Percentiles rank a stretch among this genome's conserved stretches.
These are phyloP conservation scores for Fagopyrum esculentum DNA, from an alignment of 148 eudicot genomes.

Conservation along the genomic window DNA sequence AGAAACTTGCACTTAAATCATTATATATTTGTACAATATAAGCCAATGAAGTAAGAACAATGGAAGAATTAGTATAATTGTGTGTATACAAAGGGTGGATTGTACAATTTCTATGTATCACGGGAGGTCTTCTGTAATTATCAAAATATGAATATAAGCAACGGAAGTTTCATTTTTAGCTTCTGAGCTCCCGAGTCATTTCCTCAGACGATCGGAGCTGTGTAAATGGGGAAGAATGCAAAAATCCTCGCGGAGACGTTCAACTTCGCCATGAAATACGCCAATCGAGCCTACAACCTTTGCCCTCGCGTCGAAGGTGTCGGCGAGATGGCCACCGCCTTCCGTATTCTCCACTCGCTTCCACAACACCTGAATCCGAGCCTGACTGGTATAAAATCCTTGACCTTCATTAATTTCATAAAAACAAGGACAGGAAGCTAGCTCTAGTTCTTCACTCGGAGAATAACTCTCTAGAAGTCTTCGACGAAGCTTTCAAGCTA, in stretches of 20 bases:
- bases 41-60: too few relatives aligned
- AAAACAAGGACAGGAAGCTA: constrained; percentile 55
- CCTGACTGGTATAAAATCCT: constrained; percentile 47
- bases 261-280: constrained; percentile 46
- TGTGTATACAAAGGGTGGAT: background rate
- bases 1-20: too few relatives aligned
- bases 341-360: constrained; percentile 37
- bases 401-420: constrained; percentile 34
- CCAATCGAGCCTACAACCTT: constrained; percentile 37
- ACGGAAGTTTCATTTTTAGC: background rate
- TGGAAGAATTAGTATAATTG: background rate
- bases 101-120: background rate
- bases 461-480: constrained; percentile 37
- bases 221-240: constrained; percentile 17
- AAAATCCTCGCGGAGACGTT: constrained; percentile 50
- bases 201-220: constrained; percentile 6
- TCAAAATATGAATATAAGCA: background rate
- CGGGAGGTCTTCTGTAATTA: background rate
- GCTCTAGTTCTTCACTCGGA: constrained; percentile 62
- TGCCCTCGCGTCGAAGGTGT: constrained; percentile 39
- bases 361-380: background rate
- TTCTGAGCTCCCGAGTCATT: too few relatives aligned
- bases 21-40: too few relatives aligned
- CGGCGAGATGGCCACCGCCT: constrained; percentile 46
- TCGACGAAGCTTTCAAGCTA: constrained; percentile 59